Evolutionary conservation across 441 rosid species (phyloP), one percentile per base, ranked within the genome.

Genomic region (Mallotus repandus): DNA sequence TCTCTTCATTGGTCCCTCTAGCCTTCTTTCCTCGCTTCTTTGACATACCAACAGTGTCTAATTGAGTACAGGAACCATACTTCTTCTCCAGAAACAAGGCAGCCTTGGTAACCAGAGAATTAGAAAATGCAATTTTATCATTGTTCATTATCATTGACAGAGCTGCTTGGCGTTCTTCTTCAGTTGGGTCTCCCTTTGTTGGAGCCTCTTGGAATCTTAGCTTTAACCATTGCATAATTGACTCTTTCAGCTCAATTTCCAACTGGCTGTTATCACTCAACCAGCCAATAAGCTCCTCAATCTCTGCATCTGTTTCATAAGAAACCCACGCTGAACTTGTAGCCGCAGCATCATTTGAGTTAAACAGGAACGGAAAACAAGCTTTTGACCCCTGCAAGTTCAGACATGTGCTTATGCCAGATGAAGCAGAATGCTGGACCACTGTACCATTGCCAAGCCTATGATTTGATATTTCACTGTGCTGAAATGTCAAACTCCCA

Each of bases 231-330:
- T 83, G 84, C 74, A 84, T 50, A 76, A 96, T 84, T 57, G 96
- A 84, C 79, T 92, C 93, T 82, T 88, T 91, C 79, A 96, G 79
- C 68, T 88, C 92, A 78, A 86, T 89, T 82, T 96, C 98, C 81
- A 85, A 89, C 22, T 79, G 78, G 76, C 86, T 87, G 75, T 78
- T 80, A 72, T 87, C 88, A 70, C 81, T 81, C 84, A 96, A 88
- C 98, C 99, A 90, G 61, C 81, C 73, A 78, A 87, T 70, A 29
- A 96, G 95, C 81, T 83, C 86, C 43, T 86, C 84, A 77, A 96
- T 85, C 72, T 93, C 99, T 9, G 85, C 79, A 75, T 91, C 92
- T 65, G 89, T 86, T 85, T 94, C 88, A 81, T 92, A 96, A 54
- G 77, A 81, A 79, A 82, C 74, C 97, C 93, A 89, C 15, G 87